Evolutionary conservation across 192 early-diverging fungal species (phyloP).

Genomic region (Coemansia sp.): DNA sequence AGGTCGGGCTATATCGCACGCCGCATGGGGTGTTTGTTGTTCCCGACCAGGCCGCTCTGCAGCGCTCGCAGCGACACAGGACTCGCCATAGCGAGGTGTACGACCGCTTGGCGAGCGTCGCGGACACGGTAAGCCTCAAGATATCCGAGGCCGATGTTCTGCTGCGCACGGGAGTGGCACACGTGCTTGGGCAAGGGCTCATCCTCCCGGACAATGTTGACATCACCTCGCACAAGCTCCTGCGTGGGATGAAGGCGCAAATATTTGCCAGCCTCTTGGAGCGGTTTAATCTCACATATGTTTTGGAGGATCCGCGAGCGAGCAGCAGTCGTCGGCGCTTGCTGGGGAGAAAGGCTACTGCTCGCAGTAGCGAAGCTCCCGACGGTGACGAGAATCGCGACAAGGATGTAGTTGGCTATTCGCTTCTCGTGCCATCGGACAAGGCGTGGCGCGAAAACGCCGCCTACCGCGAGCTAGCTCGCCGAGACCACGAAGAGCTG

Average conservation of each 20-base stretch:
- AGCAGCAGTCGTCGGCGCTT: background rate
- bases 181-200: slow-evolving; percentile 43
- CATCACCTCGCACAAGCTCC: slow-evolving; percentile 49
- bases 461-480: slow-evolving; percentile 52
- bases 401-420: slow-evolving; percentile 41
- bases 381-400: background rate
- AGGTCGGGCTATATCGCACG: slow-evolving; percentile 51
- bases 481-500: slow-evolving; percentile 47
- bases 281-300: slow-evolving; percentile 50
- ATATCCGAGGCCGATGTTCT: slow-evolving; percentile 45
- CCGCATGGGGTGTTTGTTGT: slow-evolving; percentile 39
- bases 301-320: slow-evolving; percentile 42
- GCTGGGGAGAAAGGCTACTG: slow-evolving; percentile 1
- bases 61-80: background rate
- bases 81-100: background rate
- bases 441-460: slow-evolving; percentile 54
- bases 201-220: slow-evolving; percentile 54
- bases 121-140: slow-evolving; percentile 23
- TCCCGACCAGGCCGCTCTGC: slow-evolving; percentile 9
- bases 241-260: slow-evolving; percentile 54
- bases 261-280: slow-evolving; percentile 43
- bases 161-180: slow-evolving; percentile 52
- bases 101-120: slow-evolving; percentile 11
- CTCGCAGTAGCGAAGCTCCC: slow-evolving; percentile 13
- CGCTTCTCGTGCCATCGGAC: slow-evolving; percentile 53